phyloP scores from a whole-genome alignment of 768 basidiomycete genomes.

The Lactifluus piperatus region DNA sequence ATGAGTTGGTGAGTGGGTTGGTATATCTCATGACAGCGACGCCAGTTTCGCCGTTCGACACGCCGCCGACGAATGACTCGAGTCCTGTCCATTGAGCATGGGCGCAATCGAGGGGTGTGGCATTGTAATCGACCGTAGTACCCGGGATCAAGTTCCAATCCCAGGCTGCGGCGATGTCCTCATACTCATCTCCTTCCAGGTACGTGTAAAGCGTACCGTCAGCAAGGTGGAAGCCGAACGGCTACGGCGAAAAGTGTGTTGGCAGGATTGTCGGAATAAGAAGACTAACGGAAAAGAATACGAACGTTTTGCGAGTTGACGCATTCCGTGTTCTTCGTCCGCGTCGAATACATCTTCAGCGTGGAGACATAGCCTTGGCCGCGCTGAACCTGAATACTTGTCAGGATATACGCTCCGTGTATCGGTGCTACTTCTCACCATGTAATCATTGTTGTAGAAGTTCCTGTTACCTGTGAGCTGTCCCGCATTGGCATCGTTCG shows the following conservation, averaged over 20 bases:
- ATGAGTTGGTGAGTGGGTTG: constrained; percentile 46
- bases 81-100: constrained; percentile 37
- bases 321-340: constrained; percentile 30
- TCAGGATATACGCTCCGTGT: not conserved
- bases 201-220: constrained; percentile 61
- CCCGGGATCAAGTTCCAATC: constrained; percentile 76
- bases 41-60: constrained; percentile 47
- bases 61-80: constrained; percentile 58
- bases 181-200: constrained; percentile 57
- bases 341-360: constrained; percentile 29
- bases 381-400: constrained; percentile 26
- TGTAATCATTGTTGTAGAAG: constrained; percentile 30
- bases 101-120: constrained; percentile 43
- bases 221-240: constrained; percentile 47
- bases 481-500: constrained; percentile 25
- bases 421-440: constrained; percentile 22
- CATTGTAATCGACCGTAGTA: constrained; percentile 54
- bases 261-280: not conserved
- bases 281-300: not conserved
- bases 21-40: constrained; percentile 57
- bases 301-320: constrained; percentile 26
- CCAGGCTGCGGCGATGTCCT: constrained; percentile 64
- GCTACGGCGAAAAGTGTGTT: constrained; percentile 6
- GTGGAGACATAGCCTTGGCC: constrained; percentile 27
- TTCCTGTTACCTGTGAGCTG: constrained; percentile 25